phyloP scores from a whole-genome alignment of 176 grass and related monocot species.

The Microstegium vimineum region DNA sequence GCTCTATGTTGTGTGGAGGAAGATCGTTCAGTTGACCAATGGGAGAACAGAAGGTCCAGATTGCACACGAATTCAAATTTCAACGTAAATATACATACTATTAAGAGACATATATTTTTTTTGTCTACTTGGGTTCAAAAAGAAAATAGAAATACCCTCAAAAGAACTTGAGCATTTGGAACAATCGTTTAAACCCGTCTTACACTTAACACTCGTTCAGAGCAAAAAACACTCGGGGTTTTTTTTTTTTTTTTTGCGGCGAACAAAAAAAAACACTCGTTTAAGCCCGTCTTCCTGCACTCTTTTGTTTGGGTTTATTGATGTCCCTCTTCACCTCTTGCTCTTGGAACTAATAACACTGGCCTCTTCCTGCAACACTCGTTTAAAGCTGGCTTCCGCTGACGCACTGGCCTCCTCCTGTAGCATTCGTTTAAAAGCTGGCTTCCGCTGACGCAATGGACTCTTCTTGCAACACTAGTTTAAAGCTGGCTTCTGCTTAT shows the following conservation, averaged over 20 bases:
- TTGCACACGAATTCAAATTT: neutral
- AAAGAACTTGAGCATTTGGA: neutral
- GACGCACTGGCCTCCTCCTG: slow-evolving; percentile 55
- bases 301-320: slow-evolving; percentile 70
- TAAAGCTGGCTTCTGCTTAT: neutral
- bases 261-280: no score
- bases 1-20: neutral
- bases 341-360: slow-evolving; percentile 48
- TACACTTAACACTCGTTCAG: neutral
- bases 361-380: slow-evolving; percentile 46
- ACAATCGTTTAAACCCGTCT: neutral
- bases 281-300: slow-evolving; percentile 42
- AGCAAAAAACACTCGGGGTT: no score
- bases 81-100: neutral
- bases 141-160: neutral
- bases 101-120: neutral
- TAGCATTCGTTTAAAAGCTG: neutral
- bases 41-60: neutral
- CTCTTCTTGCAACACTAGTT: slow-evolving; percentile 41
- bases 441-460: slow-evolving; percentile 16
- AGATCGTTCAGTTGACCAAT: neutral
- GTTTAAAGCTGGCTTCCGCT: neutral
- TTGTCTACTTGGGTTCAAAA: neutral
- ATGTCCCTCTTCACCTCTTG: neutral
- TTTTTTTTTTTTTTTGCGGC: no score